Evolutionary conservation across 2,329 filamentous ascomycete genomes (phyloP), one percentile per base, ranked within the genome.

Genomic region (Penicillium sp.): DNA sequence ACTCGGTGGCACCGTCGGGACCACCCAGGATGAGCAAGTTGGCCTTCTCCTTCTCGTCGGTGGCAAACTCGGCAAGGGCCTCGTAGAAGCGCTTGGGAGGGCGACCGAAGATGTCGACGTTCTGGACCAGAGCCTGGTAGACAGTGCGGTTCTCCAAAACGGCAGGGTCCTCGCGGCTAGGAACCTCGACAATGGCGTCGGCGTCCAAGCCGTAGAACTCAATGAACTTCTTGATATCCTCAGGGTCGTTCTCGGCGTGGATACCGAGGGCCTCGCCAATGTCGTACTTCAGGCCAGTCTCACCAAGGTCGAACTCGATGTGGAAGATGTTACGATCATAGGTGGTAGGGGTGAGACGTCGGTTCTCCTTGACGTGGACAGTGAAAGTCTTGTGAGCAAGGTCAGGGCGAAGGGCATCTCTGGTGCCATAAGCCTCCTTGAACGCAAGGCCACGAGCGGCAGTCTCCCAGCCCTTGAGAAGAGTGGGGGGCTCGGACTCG

Each of bases 281-380:
- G 72, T 96, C 91, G 79, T 99, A 99, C 41, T 86, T 96, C 63
- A 99, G 86, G 39, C 92, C 93, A 34, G 93, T 96, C 69, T 88
- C 78, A 59, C 93, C 93, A 25, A 99, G 85, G 71, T 97, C 94
- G 70, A 99, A 99, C 78, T 99, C 94, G 61, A 99, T 97, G 79
- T 99, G 94, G 88, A 99, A 99, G 76, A 99, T 97, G 82, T 99
- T 97, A 67, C 94, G 91, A 76, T 97, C 92, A 72, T 99, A 99
- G 33, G 87, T 89, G 25, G 77, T 69, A 3, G 94, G 94, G 0
- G 94, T 99, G 54, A 99, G 84, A 62, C 94, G 87, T 60, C 94
- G 90, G 79, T 96, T 97, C 81, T 97, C 94, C 81, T 95, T 91
- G 75, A 99, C 92, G 53, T 87, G 88, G 53, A 97, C 89, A 41